phyloP scores from a whole-genome alignment of 2,329 filamentous ascomycete genomes.

The Xylaria sp. region DNA sequence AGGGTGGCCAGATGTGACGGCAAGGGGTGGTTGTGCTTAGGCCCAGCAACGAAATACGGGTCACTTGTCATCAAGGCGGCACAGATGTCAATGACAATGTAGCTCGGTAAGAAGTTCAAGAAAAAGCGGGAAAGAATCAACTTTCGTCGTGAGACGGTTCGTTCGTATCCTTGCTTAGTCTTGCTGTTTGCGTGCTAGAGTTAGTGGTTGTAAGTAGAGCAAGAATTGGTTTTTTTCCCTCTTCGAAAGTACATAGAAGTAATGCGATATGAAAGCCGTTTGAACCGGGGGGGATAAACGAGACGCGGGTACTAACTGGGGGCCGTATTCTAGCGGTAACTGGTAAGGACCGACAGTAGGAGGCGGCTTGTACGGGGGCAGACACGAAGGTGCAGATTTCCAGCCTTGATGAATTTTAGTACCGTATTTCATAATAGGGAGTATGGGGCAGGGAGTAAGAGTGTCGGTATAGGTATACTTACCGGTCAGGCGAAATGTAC shows the following conservation, averaged over 20 bases:
- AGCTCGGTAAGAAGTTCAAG: slow-evolving; percentile 57
- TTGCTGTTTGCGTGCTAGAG: background rate
- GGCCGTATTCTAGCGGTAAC: slow-evolving; percentile 47
- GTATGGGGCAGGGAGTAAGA: too few species aligned
- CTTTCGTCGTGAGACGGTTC: slow-evolving; percentile 48
- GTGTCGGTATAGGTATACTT: slow-evolving; percentile 28
- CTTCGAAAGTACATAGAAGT: too few species aligned
- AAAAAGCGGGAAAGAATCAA: slow-evolving; percentile 54
- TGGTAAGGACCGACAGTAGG: slow-evolving; percentile 47
- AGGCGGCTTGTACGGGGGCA: slow-evolving; percentile 49
- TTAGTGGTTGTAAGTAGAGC: too few species aligned
- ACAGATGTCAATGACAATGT: slow-evolving; percentile 72
- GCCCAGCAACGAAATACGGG: slow-evolving; percentile 72
- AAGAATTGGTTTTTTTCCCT: too few species aligned
- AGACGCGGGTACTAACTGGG: slow-evolving; percentile 31
- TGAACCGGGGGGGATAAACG: too few species aligned
- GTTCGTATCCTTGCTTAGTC: slow-evolving; percentile 54
- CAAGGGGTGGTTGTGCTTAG: slow-evolving; percentile 47
- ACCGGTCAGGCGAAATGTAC: slow-evolving; percentile 62
- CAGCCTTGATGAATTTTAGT: slow-evolving; percentile 51
- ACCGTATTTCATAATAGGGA: background rate
- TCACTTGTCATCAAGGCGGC: slow-evolving; percentile 75
- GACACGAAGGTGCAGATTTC: slow-evolving; percentile 59
- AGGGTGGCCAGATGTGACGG: slow-evolving; percentile 52
- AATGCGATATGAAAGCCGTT: too few species aligned